phyloP scores from a whole-genome alignment of 768 basidiomycete species.

The Calocera cornea region DNA sequence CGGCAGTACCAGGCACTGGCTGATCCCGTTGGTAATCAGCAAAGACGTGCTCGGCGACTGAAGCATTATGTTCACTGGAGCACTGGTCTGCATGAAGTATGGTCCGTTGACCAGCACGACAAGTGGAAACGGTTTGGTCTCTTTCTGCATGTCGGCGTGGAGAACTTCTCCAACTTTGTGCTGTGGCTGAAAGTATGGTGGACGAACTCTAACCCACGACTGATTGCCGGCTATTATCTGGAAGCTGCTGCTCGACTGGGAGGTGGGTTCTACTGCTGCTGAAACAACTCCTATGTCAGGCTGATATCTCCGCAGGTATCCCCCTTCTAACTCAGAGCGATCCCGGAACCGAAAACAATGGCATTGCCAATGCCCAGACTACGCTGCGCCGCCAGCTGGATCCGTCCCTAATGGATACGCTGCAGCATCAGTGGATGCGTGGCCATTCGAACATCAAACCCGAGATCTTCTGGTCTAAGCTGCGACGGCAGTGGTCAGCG shows the following conservation, averaged over 20 bases:
- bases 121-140: conserved; percentile 34
- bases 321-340: conserved; percentile 35
- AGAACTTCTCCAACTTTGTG: neutral
- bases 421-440: conserved; percentile 32
- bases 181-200: neutral
- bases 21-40: conserved; percentile 8
- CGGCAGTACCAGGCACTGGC: too few species aligned
- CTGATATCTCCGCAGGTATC: conserved; percentile 14
- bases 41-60: conserved; percentile 17
- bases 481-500: conserved; percentile 22
- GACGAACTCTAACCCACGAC: conserved; percentile 1
- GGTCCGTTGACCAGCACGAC: conserved; percentile 35
- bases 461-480: conserved; percentile 29
- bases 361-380: conserved; percentile 32
- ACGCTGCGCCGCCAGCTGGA: conserved; percentile 32
- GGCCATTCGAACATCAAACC: conserved; percentile 32
- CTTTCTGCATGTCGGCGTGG: conserved; percentile 21
- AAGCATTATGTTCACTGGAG: conserved; percentile 25
- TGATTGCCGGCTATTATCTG: neutral
- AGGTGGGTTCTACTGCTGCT: too few species aligned
- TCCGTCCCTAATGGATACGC: conserved; percentile 24
- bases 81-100: conserved; percentile 32
- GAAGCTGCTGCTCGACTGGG: neutral
- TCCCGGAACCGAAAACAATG: conserved; percentile 32
- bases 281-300: too few species aligned